Conservation (phyloP, 1,139 yeast genomes). For the Kurtzmaniella natalensis region DNA sequence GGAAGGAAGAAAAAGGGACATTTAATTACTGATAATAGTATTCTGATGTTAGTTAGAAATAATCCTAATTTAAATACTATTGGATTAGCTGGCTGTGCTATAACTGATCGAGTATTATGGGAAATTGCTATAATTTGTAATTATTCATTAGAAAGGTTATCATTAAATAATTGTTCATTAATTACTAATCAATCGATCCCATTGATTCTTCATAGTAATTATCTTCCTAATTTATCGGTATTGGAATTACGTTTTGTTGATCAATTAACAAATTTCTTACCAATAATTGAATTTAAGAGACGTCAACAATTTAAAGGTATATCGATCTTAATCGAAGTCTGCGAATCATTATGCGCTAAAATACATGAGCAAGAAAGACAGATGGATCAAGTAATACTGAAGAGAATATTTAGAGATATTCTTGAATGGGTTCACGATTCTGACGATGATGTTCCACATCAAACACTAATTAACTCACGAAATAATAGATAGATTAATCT, state of each 20-base stretch:
- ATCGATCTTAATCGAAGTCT: constrained; percentile 67
- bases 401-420: constrained; percentile 51
- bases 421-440: constrained; percentile 52
- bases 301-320: constrained; percentile 50
- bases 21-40: constrained; percentile 65
- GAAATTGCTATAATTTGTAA: constrained; percentile 67
- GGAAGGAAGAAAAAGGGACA: constrained; percentile 76
- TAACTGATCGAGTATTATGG: constrained; percentile 77
- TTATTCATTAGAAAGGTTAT: constrained; percentile 55
- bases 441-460: constrained; percentile 24
- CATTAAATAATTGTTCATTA: constrained; percentile 69
- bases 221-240: constrained; percentile 62
- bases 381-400: constrained; percentile 53
- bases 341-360: constrained; percentile 60
- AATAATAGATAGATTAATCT: no score
- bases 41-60: constrained; percentile 53
- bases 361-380: constrained; percentile 60
- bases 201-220: constrained; percentile 47
- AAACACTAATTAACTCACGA: constrained; percentile 13
- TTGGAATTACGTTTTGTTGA: constrained; percentile 69
- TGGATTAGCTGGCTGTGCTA: constrained; percentile 85
- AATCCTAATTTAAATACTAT: constrained; percentile 58
- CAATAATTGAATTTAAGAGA: constrained; percentile 66
- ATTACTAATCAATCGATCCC: constrained; percentile 69
- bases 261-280: constrained; percentile 53